phyloP scores from a whole-genome alignment of 805 yeast genomes.

The Kuraishia borneana region DNA sequence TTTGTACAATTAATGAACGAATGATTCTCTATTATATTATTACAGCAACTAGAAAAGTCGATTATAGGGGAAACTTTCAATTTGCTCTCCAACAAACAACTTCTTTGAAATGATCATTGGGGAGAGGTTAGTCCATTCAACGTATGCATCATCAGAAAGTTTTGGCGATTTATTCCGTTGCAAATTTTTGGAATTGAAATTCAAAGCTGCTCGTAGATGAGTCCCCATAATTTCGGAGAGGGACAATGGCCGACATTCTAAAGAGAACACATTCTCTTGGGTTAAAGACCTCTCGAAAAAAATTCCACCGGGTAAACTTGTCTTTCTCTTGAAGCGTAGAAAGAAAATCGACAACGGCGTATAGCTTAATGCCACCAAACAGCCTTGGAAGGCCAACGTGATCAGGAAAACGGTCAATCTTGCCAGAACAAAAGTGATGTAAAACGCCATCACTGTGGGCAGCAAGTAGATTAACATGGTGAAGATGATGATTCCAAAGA shows the following conservation, averaged over 20 bases:
- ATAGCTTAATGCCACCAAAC: conserved; percentile 61
- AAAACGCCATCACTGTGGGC: conserved; percentile 85
- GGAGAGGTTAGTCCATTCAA: conserved; percentile 16
- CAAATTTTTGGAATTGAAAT: conserved; percentile 15
- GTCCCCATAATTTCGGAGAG: conserved; percentile 14
- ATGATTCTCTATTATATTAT: no score
- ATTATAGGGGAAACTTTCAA: conserved; percentile 17
- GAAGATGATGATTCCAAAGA: conserved; percentile 82
- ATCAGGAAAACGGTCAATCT: conserved; percentile 38
- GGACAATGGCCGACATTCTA: conserved; percentile 16
- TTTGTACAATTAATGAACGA: no score
- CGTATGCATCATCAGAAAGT: conserved; percentile 5
- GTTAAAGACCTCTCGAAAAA: conserved; percentile 13
- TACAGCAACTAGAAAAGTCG: conserved; percentile 15
- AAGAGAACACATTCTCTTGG: conserved; percentile 9
- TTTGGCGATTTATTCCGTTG: conserved; percentile 2
- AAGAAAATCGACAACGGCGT: conserved; percentile 80
- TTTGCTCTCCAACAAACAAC: conserved; percentile 17
- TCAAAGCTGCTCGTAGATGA: conserved; percentile 16
- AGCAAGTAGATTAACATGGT: conserved; percentile 66
- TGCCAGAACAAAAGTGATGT: conserved; percentile 55
- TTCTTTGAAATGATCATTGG: conserved; percentile 9
- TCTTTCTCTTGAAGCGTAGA: conserved; percentile 69
- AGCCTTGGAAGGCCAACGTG: conserved; percentile 43
- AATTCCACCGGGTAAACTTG: conserved; percentile 45